phyloP scores from a whole-genome alignment of 1,139 yeast genomes.

The Blastobotrys apis region DNA sequence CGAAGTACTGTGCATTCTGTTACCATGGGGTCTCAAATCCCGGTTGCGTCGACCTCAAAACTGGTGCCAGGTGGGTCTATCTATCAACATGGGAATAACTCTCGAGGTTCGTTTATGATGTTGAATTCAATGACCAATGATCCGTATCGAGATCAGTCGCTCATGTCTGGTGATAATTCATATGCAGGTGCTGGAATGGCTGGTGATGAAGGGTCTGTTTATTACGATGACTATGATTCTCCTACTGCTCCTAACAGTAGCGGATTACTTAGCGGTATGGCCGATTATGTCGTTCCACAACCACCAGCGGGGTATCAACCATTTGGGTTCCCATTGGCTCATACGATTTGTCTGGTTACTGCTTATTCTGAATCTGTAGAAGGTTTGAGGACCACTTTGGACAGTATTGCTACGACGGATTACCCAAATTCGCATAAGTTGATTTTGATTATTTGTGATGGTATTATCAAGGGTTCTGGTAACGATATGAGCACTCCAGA shows the following conservation, averaged over 20 bases:
- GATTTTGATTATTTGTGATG: conserved; percentile 83
- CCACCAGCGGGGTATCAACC: conserved; percentile 91
- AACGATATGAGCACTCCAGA: conserved; percentile 31
- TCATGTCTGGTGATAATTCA: conserved; percentile 27
- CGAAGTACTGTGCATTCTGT: conserved; percentile 25
- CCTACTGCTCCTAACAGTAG: conserved; percentile 14
- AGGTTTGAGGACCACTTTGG: conserved; percentile 82
- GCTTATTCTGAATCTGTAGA: conserved; percentile 91
- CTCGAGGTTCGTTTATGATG: conserved; percentile 30
- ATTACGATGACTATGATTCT: conserved; percentile 17
- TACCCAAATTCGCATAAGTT: conserved; percentile 93
- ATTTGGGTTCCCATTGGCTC: conserved; percentile 81
- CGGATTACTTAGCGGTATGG: conserved; percentile 35
- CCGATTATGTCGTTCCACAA: conserved; percentile 76
- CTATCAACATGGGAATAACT: conserved; percentile 26
- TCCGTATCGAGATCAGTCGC: conserved; percentile 21
- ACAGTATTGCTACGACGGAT: conserved; percentile 87
- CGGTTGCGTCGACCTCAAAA: conserved; percentile 34
- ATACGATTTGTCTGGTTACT: conserved; percentile 77
- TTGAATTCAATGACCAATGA: conserved; percentile 15
- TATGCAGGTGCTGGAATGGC: conserved; percentile 27
- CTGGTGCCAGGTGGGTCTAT: conserved; percentile 35
- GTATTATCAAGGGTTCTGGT: conserved; percentile 90
- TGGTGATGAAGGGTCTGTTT: conserved; percentile 18
- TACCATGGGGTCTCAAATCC: conserved; percentile 38